Conservation (phyloP, 208 protist genomes). For the Plasmodiophora brassicae region DNA sequence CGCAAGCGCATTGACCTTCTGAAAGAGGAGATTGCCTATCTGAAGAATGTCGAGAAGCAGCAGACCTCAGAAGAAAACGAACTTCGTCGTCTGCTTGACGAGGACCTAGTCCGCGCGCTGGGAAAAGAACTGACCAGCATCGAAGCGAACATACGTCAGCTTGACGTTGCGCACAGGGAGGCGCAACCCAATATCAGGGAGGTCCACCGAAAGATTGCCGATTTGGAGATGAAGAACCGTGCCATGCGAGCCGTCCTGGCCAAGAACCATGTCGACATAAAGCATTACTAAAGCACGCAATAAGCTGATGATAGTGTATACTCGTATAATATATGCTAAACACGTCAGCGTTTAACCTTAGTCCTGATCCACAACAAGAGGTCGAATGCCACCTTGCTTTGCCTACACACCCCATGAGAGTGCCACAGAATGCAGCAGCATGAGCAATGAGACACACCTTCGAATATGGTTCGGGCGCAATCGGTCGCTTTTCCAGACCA, state of each 20-base stretch:
- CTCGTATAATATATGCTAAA: too few relatives aligned
- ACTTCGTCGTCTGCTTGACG: neutral
- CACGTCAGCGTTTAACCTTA: too few relatives aligned
- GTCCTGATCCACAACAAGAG: too few relatives aligned
- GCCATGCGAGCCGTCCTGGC: neutral
- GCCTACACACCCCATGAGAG: too few relatives aligned
- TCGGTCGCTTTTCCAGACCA: too few relatives aligned
- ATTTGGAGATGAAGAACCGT: neutral
- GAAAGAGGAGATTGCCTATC: neutral
- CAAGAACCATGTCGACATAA: neutral
- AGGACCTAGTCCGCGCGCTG: neutral
- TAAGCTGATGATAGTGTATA: too few relatives aligned
- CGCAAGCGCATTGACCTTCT: neutral
- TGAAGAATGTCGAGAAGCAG: neutral
- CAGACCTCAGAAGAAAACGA: neutral
- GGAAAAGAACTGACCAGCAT: neutral
- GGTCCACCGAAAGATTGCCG: neutral
- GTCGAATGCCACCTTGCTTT: too few relatives aligned
- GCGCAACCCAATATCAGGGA: neutral
- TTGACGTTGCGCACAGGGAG: neutral
- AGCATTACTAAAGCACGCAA: too few relatives aligned
- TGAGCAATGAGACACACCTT: too few relatives aligned
- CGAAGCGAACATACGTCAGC: neutral
- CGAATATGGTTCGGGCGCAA: too few relatives aligned
- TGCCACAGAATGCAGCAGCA: too few relatives aligned